phyloP scores from a whole-genome alignment of 352 stramenopile genomes.

The Phytophthora rubi region DNA sequence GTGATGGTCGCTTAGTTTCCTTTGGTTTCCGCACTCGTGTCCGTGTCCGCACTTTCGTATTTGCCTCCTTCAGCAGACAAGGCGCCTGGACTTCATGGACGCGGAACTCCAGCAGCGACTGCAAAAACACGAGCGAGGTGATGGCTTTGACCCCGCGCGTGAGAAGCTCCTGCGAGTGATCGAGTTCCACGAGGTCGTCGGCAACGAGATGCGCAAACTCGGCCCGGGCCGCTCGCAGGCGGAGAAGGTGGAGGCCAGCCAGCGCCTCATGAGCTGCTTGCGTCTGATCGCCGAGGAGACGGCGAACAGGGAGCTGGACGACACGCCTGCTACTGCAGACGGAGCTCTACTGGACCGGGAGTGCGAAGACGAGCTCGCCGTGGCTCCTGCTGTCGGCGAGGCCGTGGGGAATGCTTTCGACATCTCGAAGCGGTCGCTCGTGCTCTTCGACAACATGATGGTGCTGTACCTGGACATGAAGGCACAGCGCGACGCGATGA shows the following conservation, averaged over 20 bases:
- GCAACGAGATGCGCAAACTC: conserved; percentile 9
- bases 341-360: background rate
- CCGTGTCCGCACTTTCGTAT: conserved; percentile 16
- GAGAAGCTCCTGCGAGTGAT: conserved; percentile 17
- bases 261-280: conserved; percentile 15
- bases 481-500: background rate
- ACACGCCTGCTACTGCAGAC: background rate
- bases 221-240: conserved; percentile 1
- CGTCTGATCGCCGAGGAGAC: background rate
- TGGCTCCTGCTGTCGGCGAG: background rate
- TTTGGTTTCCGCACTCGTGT: conserved; percentile 7
- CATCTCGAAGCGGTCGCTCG: background rate
- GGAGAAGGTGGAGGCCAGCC: conserved; percentile 1
- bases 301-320: background rate
- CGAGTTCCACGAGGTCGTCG: conserved; percentile 25
- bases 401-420: background rate
- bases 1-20: conserved; percentile 28
- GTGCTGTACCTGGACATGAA: background rate
- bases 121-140: background rate
- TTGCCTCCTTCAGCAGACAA: conserved; percentile 5
- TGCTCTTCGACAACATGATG: background rate
- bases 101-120: conserved; percentile 5
- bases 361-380: background rate
- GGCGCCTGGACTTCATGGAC: conserved; percentile 5
- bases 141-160: conserved; percentile 10